A percentile compares a stretch with the other conserved stretches of the same genome.
These are phyloP conservation scores for Diplocarpon rosae DNA, from an alignment of 2,329 filamentous ascomycete species.

Conservation along the genomic window DNA sequence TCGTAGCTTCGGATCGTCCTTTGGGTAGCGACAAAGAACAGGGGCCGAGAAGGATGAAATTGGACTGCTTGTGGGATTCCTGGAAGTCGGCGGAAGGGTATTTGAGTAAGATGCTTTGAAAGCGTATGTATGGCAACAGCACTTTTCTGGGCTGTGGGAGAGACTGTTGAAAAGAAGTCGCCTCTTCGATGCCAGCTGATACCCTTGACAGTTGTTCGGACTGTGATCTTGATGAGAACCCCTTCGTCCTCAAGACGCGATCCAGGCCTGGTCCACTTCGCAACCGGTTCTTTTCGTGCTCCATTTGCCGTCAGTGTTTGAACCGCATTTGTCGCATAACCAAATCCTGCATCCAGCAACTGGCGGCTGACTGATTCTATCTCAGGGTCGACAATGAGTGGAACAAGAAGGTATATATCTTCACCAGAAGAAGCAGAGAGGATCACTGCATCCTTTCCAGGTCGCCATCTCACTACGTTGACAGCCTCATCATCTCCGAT, in stretches of 20 bases:
- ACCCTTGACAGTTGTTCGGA: slow-evolving; percentile 72
- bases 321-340: slow-evolving; percentile 65
- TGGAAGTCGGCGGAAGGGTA: slow-evolving; percentile 72
- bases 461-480: slow-evolving; percentile 82
- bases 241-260: slow-evolving; percentile 63
- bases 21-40: slow-evolving; percentile 94
- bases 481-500: slow-evolving; percentile 71
- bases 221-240: slow-evolving; percentile 69
- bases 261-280: slow-evolving; percentile 75
- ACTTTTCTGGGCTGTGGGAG: slow-evolving; percentile 63
- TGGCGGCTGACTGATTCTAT: slow-evolving; percentile 65
- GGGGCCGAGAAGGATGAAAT: slow-evolving; percentile 86
- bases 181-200: slow-evolving; percentile 90
- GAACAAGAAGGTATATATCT: slow-evolving; percentile 74
- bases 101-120: slow-evolving; percentile 87
- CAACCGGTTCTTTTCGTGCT: slow-evolving; percentile 61
- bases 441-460: slow-evolving; percentile 67
- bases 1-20: slow-evolving; percentile 91
- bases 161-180: slow-evolving; percentile 89
- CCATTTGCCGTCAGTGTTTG: slow-evolving; percentile 40
- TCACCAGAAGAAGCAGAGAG: slow-evolving; percentile 78
- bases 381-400: slow-evolving; percentile 59
- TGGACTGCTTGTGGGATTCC: slow-evolving; percentile 76
- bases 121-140: slow-evolving; percentile 92
- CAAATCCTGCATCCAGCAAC: slow-evolving; percentile 80